phyloP scores from a whole-genome alignment of 495 filamentous ascomycete genomes.

The Podospora conica region DNA sequence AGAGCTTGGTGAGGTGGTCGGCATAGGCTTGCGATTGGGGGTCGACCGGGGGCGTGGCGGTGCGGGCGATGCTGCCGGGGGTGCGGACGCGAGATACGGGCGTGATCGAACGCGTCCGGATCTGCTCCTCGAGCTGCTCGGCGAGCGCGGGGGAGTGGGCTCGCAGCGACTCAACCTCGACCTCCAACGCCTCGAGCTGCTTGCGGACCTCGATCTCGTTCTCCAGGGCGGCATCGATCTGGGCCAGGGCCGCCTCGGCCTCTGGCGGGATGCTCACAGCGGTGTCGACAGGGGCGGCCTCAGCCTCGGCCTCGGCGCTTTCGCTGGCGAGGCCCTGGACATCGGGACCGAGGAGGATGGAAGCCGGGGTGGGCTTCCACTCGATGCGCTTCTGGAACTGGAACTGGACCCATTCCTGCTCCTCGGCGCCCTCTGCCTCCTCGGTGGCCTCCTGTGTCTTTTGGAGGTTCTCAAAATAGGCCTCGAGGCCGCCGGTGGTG shows the following conservation, averaged over 20 bases:
- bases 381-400: slow-evolving; percentile 81
- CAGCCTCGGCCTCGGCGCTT: slow-evolving; percentile 20
- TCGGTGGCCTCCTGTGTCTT: slow-evolving; percentile 58
- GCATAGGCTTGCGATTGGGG: slow-evolving; percentile 63
- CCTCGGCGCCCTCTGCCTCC: slow-evolving; percentile 49
- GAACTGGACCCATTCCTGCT: slow-evolving; percentile 83
- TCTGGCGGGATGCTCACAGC: slow-evolving; percentile 23
- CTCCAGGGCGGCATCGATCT: slow-evolving; percentile 45
- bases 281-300: slow-evolving; percentile 16
- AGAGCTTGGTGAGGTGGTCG: slow-evolving; percentile 66
- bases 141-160: slow-evolving; percentile 32
- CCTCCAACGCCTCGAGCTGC: slow-evolving; percentile 40
- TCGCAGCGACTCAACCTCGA: slow-evolving; percentile 35
- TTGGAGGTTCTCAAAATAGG: slow-evolving; percentile 85
- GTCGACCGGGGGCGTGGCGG: slow-evolving; percentile 41
- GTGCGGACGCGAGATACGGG: slow-evolving; percentile 36
- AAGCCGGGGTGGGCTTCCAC: slow-evolving; percentile 61
- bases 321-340: slow-evolving; percentile 37
- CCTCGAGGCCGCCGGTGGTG: slow-evolving; percentile 57
- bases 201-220: slow-evolving; percentile 43
- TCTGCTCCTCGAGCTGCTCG: slow-evolving; percentile 32
- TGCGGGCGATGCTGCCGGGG: slow-evolving; percentile 37
- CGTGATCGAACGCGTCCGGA: slow-evolving; percentile 33
- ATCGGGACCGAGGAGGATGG: slow-evolving; percentile 47
- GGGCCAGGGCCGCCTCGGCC: slow-evolving; percentile 40